These are phyloP conservation scores for Saprolegnia diclina DNA, from an alignment of 352 stramenopile genomes.

Conservation along the genomic window DNA sequence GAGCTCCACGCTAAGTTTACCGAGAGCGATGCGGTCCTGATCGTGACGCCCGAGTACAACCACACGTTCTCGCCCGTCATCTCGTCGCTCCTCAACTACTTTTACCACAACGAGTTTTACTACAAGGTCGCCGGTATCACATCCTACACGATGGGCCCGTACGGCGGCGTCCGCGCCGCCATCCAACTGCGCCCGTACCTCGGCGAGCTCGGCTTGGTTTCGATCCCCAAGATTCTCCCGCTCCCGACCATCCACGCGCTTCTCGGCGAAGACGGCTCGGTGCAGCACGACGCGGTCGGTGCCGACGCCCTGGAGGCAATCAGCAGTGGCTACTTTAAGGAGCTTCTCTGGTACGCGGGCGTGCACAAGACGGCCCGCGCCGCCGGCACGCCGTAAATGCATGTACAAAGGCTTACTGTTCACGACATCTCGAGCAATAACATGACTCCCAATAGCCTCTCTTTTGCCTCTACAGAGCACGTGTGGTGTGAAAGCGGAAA, in stretches of 20 bases:
- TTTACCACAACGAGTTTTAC: constrained; percentile 49
- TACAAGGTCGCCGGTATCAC: constrained; percentile 57
- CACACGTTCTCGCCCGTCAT: constrained; percentile 52
- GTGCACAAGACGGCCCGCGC: constrained; percentile 5
- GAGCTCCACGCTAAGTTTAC: constrained; percentile 29
- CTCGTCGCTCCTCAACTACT: constrained; percentile 50
- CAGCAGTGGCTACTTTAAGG: neutral
- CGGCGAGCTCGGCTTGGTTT: constrained; percentile 44
- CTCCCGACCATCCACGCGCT: constrained; percentile 47
- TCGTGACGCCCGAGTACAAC: constrained; percentile 67
- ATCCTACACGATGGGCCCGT: constrained; percentile 54
- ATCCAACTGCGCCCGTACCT: constrained; percentile 44
- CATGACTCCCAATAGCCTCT: too few relatives aligned
- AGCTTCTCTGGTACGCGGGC: constrained; percentile 3
- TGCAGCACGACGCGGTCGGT: constrained; percentile 8
- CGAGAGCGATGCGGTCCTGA: constrained; percentile 51
- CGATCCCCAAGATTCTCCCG: constrained; percentile 33
- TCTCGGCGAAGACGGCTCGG: constrained; percentile 41
- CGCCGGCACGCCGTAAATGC: constrained; percentile 3
- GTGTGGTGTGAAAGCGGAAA: too few relatives aligned
- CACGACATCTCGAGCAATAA: too few relatives aligned
- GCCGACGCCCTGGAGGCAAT: neutral
- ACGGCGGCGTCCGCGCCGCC: constrained; percentile 48
- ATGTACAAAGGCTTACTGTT: too few relatives aligned
- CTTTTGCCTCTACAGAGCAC: too few relatives aligned